Base-by-base conservation (phyloP, 1,284 basidiomycete genomes). In the Heterobasidion irregulare region DNA sequence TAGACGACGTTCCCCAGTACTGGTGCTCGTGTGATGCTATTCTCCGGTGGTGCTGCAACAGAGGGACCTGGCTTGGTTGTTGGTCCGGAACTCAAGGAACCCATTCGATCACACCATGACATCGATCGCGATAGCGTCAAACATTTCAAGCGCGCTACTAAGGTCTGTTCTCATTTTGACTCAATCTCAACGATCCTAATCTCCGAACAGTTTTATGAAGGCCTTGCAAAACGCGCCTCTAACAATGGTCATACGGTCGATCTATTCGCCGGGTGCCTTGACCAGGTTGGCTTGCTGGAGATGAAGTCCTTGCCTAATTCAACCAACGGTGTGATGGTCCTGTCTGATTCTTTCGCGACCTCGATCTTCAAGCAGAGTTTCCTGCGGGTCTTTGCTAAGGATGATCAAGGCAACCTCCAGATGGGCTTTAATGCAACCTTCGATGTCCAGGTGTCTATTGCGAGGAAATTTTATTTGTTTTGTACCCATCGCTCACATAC, bases 391-490 rank as follows among this genome's bases (percentile, higher is more conserved):
- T 95, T 99, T 71, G 85, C 80, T 67, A 98, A 98, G 72, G 96
- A 98, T 65, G 92, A 94, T 18, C 84, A 96, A 62, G 96, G 94
- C 0, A 80, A 91, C 65, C 76, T 99, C 26, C 86, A 91, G 67
- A 98, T 99, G 95, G 96, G 96, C 59, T 99, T 99, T 77, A 99
- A 99, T 65, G 96, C 94, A 7, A 99, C 95, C 0, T 96, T 99
- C 65, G 96, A 99, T 68, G 95, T 99, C 38, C 90, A 94, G 81
- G 91, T 91, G 6, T 26, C 26, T 5, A 26, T 6, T 26, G 26
- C 26, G 4, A 63, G 35, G 75, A 70, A 2, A 19, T 38, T 56
- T 47, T 53, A 36, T 41, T 19, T 47, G 52, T 45, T 33, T 52
- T 41, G 36, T 13, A 10, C 19, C 47, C 52, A 9, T 0, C 49